Percentiles rank a stretch among this genome's conserved stretches.
Evolutionary conservation across 2,329 filamentous ascomycete species (phyloP).

Genomic region (Cyphellophora attinorum): DNA sequence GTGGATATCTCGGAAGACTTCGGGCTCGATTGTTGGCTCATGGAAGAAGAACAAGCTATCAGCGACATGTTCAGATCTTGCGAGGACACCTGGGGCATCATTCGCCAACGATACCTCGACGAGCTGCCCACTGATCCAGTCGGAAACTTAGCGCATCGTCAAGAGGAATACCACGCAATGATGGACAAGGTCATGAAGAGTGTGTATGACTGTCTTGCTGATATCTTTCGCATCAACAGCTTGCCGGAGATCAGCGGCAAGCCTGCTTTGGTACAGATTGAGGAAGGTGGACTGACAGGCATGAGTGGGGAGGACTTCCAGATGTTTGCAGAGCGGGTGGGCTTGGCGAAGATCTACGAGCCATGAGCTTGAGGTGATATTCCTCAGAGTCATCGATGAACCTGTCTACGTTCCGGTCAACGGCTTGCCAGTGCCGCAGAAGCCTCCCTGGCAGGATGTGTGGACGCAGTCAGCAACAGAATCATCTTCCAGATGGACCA

Average conservation of each 20-base stretch:
- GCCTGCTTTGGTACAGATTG: conserved; percentile 20
- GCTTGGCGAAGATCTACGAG: conserved; percentile 1
- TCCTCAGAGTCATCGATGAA: no score
- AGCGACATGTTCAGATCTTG: conserved; percentile 1
- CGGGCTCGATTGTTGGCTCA: background rate
- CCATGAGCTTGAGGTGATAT: no score
- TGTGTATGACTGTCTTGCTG: conserved; percentile 8
- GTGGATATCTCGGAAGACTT: background rate
- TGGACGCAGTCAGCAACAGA: no score
- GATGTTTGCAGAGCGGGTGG: conserved; percentile 8
- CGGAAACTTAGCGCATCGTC: conserved; percentile 3
- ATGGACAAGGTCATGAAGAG: conserved; percentile 6
- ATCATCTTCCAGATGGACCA: no score
- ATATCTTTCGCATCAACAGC: conserved; percentile 6
- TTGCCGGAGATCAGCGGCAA: conserved; percentile 15
- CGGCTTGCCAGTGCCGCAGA: no score
- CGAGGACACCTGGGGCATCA: conserved; percentile 9
- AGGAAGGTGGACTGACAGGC: conserved; percentile 15
- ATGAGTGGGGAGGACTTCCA: conserved; percentile 14
- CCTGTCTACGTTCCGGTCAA: no score
- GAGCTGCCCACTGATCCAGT: conserved; percentile 10
- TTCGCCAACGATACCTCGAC: conserved; percentile 6
- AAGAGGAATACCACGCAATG: conserved; percentile 2
- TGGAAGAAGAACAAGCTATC: background rate
- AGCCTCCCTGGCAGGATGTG: background rate